Conservation (phyloP, 805 yeast species). For the Metschnikowia cubensis region DNA sequence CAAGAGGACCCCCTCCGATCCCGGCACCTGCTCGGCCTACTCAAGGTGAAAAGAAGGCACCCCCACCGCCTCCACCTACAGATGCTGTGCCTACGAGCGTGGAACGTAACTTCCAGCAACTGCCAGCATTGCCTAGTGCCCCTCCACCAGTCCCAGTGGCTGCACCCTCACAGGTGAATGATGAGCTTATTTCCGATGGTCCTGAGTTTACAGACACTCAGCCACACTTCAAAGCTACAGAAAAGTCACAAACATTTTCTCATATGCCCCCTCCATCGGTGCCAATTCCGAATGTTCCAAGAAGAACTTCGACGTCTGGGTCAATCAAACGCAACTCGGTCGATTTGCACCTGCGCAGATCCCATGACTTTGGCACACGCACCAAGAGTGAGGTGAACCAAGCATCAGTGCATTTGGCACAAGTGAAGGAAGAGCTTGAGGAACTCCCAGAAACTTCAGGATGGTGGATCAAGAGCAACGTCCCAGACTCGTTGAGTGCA, state of each 20-base stretch:
- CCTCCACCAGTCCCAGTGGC: conserved; percentile 11
- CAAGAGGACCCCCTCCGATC: conserved; percentile 13
- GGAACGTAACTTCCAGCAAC: background rate
- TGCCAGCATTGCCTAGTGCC: conserved; percentile 8
- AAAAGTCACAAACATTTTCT: conserved; percentile 11
- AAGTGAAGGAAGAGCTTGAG: conserved; percentile 29
- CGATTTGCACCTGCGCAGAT: conserved; percentile 8
- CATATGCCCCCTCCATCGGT: conserved; percentile 15
- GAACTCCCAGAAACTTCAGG: conserved; percentile 25
- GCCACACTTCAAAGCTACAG: background rate
- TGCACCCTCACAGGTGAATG: conserved; percentile 4
- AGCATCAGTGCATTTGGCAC: conserved; percentile 25
- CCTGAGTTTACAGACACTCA: conserved; percentile 6
- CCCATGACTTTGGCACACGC: conserved; percentile 5
- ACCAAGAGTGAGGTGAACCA: conserved; percentile 22
- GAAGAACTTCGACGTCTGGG: conserved; percentile 17
- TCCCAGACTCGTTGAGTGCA: conserved; percentile 50
- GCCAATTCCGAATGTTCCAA: conserved; percentile 11
- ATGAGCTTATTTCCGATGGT: conserved; percentile 13
- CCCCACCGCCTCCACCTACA: conserved; percentile 13
- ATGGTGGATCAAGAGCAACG: conserved; percentile 67
- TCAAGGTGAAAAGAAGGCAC: conserved; percentile 6
- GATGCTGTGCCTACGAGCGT: conserved; percentile 4
- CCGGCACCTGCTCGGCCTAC: conserved; percentile 12
- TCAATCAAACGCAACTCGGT: conserved; percentile 8